Evolutionary conservation across 2,329 filamentous ascomycete species (phyloP).

Genomic region (Lasiodiplodia theobromae): DNA sequence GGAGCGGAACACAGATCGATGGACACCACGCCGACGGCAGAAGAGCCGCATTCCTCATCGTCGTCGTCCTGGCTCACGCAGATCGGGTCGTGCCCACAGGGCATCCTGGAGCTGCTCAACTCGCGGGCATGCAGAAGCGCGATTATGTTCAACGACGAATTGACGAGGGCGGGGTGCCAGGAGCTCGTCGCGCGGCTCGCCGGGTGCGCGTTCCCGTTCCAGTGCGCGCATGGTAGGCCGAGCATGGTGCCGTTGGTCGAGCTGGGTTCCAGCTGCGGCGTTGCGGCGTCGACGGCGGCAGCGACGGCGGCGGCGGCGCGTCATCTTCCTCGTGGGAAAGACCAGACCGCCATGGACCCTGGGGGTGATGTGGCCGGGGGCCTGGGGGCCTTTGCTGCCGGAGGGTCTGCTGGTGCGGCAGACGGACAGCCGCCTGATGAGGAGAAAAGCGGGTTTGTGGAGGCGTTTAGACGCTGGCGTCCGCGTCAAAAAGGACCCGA

Average conservation of each 20-base stretch:
- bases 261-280: constrained; percentile 32
- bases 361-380: constrained; percentile 17
- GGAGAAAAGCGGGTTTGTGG: constrained; percentile 24
- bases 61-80: constrained; percentile 61
- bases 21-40: not conserved
- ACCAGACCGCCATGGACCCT: not conserved
- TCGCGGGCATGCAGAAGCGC: constrained; percentile 80
- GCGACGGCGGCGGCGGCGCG: not conserved
- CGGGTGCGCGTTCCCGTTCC: constrained; percentile 75
- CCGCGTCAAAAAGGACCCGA: not conserved
- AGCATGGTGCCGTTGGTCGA: constrained; percentile 57
- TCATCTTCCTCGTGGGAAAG: not conserved
- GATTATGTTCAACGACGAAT: constrained; percentile 83
- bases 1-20: constrained; percentile 15
- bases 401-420: constrained; percentile 19
- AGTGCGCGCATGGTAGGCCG: constrained; percentile 78
- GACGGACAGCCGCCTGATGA: constrained; percentile 9
- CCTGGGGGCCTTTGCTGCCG: not conserved
- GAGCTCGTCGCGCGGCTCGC: constrained; percentile 65
- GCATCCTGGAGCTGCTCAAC: constrained; percentile 78
- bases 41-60: constrained; percentile 21
- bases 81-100: constrained; percentile 74
- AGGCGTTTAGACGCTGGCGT: constrained; percentile 29
- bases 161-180: constrained; percentile 66
- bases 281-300: not conserved